Conservation (phyloP, 352 stramenopile genomes). For the Thalassiosira ordinaria region DNA sequence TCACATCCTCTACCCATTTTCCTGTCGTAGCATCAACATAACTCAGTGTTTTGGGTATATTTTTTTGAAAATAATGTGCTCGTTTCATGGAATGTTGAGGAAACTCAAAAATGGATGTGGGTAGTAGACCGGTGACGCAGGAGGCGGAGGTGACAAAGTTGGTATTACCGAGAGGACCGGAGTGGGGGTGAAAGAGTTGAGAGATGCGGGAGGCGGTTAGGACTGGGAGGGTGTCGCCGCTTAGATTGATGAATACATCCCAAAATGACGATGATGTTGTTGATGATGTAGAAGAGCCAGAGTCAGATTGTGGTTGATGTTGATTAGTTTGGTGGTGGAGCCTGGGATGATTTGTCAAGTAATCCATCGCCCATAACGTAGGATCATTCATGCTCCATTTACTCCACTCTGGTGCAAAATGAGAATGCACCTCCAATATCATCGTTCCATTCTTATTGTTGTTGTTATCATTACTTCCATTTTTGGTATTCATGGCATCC, state of each 20-base stretch:
- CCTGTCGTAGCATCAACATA: constrained; percentile 42
- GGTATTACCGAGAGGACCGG: constrained; percentile 58
- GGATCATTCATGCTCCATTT: constrained; percentile 86
- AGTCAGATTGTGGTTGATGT: not conserved
- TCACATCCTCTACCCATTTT: constrained; percentile 34
- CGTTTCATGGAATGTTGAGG: constrained; percentile 83
- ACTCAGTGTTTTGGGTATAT: constrained; percentile 48
- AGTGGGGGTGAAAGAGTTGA: constrained; percentile 52
- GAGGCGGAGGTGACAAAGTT: constrained; percentile 85
- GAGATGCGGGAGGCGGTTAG: constrained; percentile 65
- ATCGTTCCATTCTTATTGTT: constrained; percentile 14
- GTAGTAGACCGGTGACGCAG: constrained; percentile 78
- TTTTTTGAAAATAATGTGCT: constrained; percentile 71
- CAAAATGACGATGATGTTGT: constrained; percentile 35
- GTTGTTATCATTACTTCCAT: constrained; percentile 4
- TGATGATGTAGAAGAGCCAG: not conserved
- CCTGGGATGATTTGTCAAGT: constrained; percentile 40
- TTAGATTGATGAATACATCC: constrained; percentile 85
- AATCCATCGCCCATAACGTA: constrained; percentile 79
- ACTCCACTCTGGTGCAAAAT: constrained; percentile 68
- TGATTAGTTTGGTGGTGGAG: constrained; percentile 24
- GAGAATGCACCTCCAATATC: constrained; percentile 50
- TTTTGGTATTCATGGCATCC: not conserved
- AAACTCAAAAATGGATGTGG: constrained; percentile 77
- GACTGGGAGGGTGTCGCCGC: constrained; percentile 78